These are phyloP conservation scores for Lipomyces sp. DNA, from an alignment of 805 yeast species.

Conservation along the genomic window DNA sequence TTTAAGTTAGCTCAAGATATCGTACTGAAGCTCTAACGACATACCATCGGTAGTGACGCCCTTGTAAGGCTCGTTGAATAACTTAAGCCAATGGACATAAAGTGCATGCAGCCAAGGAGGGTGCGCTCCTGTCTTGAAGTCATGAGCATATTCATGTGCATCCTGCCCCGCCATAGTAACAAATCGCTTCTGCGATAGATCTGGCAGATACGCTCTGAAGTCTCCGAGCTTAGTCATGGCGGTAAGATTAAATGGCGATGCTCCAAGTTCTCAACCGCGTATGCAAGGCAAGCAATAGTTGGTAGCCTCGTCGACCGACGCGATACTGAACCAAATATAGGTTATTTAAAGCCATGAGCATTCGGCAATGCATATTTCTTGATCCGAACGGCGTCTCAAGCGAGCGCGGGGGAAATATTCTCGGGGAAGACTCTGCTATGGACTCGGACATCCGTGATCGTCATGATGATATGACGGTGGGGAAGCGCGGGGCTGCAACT, in stretches of 20 bases:
- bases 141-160: neutral
- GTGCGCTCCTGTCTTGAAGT: neutral
- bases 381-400: too few species aligned
- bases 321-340: too few species aligned
- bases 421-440: too few species aligned
- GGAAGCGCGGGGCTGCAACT: too few species aligned
- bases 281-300: neutral
- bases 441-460: too few species aligned
- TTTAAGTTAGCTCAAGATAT: neutral
- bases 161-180: slow-evolving; percentile 1
- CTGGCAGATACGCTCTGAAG: slow-evolving; percentile 6
- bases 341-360: too few species aligned
- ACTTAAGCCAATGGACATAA: slow-evolving; percentile 6
- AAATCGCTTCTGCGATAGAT: slow-evolving; percentile 3
- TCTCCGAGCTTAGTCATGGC: neutral
- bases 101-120: slow-evolving; percentile 6
- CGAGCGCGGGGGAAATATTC: too few species aligned
- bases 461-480: too few species aligned
- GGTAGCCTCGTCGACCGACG: too few species aligned
- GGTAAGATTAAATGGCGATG: neutral
- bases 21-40: too few species aligned
- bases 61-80: slow-evolving; percentile 1
- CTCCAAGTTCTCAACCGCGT: neutral
- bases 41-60: slow-evolving; percentile 6
- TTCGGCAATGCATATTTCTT: too few species aligned